Base-by-base conservation (phyloP, 148 eudicot genomes). In the Vaccinium corymbosum region DNA sequence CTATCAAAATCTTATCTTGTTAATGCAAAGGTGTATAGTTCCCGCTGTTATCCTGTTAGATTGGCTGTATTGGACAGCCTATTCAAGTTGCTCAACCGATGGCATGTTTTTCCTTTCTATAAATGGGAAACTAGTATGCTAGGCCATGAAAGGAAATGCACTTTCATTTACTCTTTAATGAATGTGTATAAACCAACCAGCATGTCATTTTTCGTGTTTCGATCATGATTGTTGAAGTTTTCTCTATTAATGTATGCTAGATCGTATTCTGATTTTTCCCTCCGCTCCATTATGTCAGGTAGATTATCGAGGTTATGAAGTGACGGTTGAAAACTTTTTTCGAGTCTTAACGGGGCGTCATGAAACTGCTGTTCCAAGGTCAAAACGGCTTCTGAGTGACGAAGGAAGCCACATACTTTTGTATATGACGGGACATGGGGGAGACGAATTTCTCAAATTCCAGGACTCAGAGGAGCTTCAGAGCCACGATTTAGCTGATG, bases 381-480 rank as follows among this genome's bases (percentile, higher is more conserved):
- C 99, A 56, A 97, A 97, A 83, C 93, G 97, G 75, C 95, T 97
- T 61, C 85, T 94, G 84, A 97, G 99, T 85, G 99, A 97, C 87
- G 99, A 97, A 90, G 98, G 99, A 83, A 97, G 99, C 86, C 99
- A 92, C 87, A 92, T 97, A 87, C 94, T 97, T 80, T 80, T 97
- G 48, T 97, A 97, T 78, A 97, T 97, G 99, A 97, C 99, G 17
- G 99, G 99, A 80, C 99, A 97, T 89, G 99, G 99, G 85, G 99
- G 99, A 85, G 98, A 97, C 71, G 99, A 97, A 87, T 97, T 97
- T 89, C 90, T 97, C 56, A 97, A 97, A 88, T 97, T 97, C 90
- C 99, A 97, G 88, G 99, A 97, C 82, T 90, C 93, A 7, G 99
- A 97, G 91, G 99, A 97, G 90, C 98, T 97, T 84, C 99, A 97